Evolutionary conservation across 2,329 filamentous ascomycete species (phyloP), one percentile per base, ranked within the genome.

Genomic region (Diplodia scrobiculata): DNA sequence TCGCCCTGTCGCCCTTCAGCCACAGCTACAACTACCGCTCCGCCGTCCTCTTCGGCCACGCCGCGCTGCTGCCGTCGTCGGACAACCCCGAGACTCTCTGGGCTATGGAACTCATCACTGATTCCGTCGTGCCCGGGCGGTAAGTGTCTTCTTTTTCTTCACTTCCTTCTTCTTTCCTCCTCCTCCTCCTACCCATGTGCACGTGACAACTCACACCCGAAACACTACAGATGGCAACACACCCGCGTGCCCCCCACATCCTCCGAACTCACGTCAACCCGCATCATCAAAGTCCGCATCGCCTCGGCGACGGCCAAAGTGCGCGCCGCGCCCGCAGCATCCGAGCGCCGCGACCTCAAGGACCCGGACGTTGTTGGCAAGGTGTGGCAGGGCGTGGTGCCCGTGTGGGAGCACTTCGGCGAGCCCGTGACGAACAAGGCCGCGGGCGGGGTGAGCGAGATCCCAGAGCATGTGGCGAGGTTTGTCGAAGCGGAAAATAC

Each of bases 11-110:
- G 0, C 90, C 91, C 13, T 90, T 91, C 80, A 86, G 85, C 67
- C 91, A 96, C 81, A 91, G 86, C 79, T 93, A 91, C 81, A 94
- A 96, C 81, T 96, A 95, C 80, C 90, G 91, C 68, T 91, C 88
- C 47, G 90, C 90, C 11, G 81, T 92, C 9, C 82, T 95, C 13
- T 92, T 94, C 73, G 92, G 92, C 0, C 85, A 88, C 74, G 92
- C 89, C 0, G 81, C 78, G 9, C 77, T 89, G 1, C 90, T 96
- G 29, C 32, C 52, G 9, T 25, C 52, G 17, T 36, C 34, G 1
- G 34, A 36, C 21, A 3, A 29, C 4, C 55, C 55, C 6, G 55
- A 60, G 21, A 14, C 55, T 3, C 55, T 91, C 5, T 95, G 86
- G 79, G 91, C 91, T 7, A 89, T 96, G 87, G 79, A 88, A 71